Conservation (phyloP, 148 eudicot species). For the Vaccinium macrocarpon region DNA sequence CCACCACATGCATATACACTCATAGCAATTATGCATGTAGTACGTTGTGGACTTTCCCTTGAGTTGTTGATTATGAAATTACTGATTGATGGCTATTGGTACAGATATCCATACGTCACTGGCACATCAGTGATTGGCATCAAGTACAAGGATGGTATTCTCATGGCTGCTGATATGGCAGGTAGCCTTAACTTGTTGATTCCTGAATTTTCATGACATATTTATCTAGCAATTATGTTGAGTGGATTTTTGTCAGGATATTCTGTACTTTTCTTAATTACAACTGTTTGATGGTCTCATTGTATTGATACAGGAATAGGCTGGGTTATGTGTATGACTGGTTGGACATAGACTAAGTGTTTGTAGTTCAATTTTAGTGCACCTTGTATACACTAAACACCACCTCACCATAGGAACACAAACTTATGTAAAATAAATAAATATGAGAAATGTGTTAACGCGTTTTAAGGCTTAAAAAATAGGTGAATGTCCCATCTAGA, state of each 20-base stretch:
- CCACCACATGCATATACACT: background rate
- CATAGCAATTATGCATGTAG: too few species aligned
- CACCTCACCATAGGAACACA: background rate
- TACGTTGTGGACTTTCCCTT: background rate
- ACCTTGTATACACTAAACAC: background rate
- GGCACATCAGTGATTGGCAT: conserved; percentile 94
- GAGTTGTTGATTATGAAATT: background rate
- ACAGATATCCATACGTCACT: conserved; percentile 80
- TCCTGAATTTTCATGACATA: background rate
- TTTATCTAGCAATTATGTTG: background rate
- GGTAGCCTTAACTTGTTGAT: conserved; percentile 35
- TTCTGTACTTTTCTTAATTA: background rate
- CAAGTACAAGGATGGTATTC: conserved; percentile 94
- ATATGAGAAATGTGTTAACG: background rate
- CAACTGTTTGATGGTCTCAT: background rate
- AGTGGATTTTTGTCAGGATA: background rate
- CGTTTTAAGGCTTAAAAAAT: background rate
- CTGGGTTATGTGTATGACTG: background rate
- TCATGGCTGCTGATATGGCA: conserved; percentile 99
- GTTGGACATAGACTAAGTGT: background rate
- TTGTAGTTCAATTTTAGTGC: background rate
- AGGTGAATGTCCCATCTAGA: background rate
- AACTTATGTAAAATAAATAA: background rate
- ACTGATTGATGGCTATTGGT: conserved; percentile 5
- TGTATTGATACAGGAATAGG: background rate